phyloP scores from a whole-genome alignment of 352 stramenopile species.

The Phytophthora ramorum region DNA sequence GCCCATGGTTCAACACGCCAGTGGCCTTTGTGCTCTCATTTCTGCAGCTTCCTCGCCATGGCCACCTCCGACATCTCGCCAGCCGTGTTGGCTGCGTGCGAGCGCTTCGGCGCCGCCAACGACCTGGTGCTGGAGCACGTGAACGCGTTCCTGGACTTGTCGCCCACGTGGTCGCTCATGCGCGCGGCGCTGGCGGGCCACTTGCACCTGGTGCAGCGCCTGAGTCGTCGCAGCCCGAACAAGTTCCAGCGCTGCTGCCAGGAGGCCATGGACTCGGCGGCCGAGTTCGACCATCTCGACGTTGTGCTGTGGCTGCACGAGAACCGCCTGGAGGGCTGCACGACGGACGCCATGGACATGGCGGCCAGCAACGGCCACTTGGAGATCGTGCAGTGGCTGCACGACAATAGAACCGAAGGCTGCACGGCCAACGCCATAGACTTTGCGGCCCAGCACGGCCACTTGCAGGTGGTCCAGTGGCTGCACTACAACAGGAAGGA shows the following conservation, averaged over 20 bases:
- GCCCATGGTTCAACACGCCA: conserved; percentile 1
- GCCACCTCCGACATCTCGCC: conserved; percentile 45
- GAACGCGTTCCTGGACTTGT: conserved; percentile 65
- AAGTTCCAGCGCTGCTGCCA: conserved; percentile 59
- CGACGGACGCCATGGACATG: conserved; percentile 75
- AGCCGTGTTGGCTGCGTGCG: conserved; percentile 55
- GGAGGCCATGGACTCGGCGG: conserved; percentile 69
- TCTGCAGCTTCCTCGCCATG: background rate
- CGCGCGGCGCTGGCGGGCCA: conserved; percentile 59
- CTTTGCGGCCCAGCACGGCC: conserved; percentile 62
- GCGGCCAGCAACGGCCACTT: conserved; percentile 65
- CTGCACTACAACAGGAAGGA: conserved; percentile 59
- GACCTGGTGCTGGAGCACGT: conserved; percentile 61
- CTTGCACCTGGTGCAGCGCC: conserved; percentile 51
- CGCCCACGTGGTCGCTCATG: conserved; percentile 58
- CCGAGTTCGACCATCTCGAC: conserved; percentile 65
- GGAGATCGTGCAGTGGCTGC: conserved; percentile 65
- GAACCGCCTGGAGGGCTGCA: conserved; percentile 59
- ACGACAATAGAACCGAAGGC: conserved; percentile 59
- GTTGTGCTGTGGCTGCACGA: conserved; percentile 67
- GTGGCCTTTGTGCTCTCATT: conserved; percentile 13
- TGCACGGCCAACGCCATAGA: conserved; percentile 72
- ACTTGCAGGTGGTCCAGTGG: conserved; percentile 70
- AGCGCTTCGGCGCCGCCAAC: conserved; percentile 46
- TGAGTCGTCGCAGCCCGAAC: conserved; percentile 43